Evolutionary conservation across 352 stramenopile species (phyloP).

Genomic region (Globisporangium iwayamae): DNA sequence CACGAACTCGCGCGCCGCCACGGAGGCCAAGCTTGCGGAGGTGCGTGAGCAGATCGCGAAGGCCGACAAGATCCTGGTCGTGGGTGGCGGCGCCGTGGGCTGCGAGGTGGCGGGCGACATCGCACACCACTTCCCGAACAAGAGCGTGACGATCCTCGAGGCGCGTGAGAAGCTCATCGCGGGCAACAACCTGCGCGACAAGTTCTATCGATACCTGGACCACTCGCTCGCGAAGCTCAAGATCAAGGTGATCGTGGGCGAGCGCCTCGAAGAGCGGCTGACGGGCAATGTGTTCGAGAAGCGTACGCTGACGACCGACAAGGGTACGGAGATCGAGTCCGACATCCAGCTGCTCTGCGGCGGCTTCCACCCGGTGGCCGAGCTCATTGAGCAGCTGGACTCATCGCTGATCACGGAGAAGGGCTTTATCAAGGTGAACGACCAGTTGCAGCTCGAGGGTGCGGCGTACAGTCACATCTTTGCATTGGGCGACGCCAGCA

Average conservation of each 20-base stretch:
- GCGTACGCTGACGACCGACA: constrained; percentile 37
- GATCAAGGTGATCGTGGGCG: constrained; percentile 50
- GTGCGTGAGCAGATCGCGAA: constrained; percentile 31
- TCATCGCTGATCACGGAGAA: constrained; percentile 27
- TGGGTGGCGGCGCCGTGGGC: constrained; percentile 52
- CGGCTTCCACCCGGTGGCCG: constrained; percentile 21
- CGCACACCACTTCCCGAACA: constrained; percentile 32
- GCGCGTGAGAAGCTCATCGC: constrained; percentile 24
- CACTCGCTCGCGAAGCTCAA: constrained; percentile 30
- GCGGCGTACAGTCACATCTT: constrained; percentile 48
- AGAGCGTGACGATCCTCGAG: constrained; percentile 57
- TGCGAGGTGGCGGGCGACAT: constrained; percentile 57
- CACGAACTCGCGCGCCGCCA: constrained; percentile 17
- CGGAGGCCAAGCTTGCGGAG: constrained; percentile 27
- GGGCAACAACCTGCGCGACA: constrained; percentile 34
- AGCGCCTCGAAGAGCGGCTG: constrained; percentile 43
- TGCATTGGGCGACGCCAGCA: constrained; percentile 48
- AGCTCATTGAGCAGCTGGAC: constrained; percentile 37
- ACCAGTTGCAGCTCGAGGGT: constrained; percentile 43
- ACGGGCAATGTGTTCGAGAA: constrained; percentile 27
- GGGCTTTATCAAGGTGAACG: constrained; percentile 49
- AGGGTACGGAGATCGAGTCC: constrained; percentile 38
- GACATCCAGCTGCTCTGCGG: constrained; percentile 55
- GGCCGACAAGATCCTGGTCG: constrained; percentile 40
- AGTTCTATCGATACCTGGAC: constrained; percentile 37